These are phyloP conservation scores for Shiraia sp. DNA, from an alignment of 2,329 filamentous ascomycete species.

Conservation along the genomic window DNA sequence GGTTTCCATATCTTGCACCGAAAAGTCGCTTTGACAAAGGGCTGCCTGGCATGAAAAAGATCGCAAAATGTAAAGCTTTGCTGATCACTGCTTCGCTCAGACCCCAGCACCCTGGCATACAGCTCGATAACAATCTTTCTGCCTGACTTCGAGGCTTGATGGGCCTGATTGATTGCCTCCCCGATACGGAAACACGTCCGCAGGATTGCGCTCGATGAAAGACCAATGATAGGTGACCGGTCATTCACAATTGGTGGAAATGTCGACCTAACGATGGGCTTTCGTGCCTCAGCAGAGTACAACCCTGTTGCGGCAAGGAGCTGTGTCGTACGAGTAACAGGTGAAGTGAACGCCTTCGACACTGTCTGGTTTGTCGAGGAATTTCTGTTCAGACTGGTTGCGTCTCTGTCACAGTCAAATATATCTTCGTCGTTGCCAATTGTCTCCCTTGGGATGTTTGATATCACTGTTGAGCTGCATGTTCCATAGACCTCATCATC, in stretches of 20 bases:
- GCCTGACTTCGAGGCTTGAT: slow-evolving; percentile 51
- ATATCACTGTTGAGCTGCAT: slow-evolving; percentile 5
- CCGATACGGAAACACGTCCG: slow-evolving; percentile 67
- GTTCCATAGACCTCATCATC: background rate
- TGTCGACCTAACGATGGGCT: slow-evolving; percentile 55
- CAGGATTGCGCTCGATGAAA: slow-evolving; percentile 53
- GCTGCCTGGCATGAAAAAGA: slow-evolving; percentile 62
- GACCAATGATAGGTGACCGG: slow-evolving; percentile 58
- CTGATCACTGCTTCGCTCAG: slow-evolving; percentile 57
- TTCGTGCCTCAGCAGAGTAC: slow-evolving; percentile 11
- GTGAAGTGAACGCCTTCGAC: slow-evolving; percentile 24
- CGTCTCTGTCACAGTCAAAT: background rate
- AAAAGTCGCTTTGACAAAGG: slow-evolving; percentile 55
- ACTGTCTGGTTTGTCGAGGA: background rate
- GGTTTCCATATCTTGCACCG: slow-evolving; percentile 50
- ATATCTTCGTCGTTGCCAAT: background rate
- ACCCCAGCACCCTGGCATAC: slow-evolving; percentile 64
- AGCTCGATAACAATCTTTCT: slow-evolving; percentile 62
- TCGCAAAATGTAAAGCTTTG: slow-evolving; percentile 69
- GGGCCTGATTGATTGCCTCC: slow-evolving; percentile 60
- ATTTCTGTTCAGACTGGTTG: background rate
- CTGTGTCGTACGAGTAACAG: slow-evolving; percentile 24
- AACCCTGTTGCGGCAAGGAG: slow-evolving; percentile 11
- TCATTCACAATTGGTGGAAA: slow-evolving; percentile 57
- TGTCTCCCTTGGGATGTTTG: too few species aligned